Conservation (phyloP, 2,329 filamentous ascomycete species). For the Camptophora hylomeconis region DNA sequence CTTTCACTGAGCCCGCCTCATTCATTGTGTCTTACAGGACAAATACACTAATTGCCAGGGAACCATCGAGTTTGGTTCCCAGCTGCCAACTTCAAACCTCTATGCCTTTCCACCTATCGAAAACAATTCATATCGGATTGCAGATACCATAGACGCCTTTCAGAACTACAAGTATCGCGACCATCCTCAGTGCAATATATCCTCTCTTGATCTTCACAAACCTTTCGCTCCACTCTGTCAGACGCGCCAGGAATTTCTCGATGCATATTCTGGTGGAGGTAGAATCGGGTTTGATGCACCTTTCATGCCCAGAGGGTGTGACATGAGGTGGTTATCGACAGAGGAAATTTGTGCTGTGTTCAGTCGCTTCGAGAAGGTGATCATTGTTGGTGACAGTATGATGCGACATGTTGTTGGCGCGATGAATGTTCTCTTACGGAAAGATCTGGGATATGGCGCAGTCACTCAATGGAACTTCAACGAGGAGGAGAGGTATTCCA, state of each 20-base stretch:
- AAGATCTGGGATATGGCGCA: conserved; percentile 36
- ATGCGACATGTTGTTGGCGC: conserved; percentile 36
- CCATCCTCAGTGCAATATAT: conserved; percentile 27
- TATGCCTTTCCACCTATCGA: conserved; percentile 18
- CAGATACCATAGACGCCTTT: conserved; percentile 27
- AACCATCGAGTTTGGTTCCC: too few relatives aligned
- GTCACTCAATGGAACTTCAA: conserved; percentile 39
- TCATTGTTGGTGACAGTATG: conserved; percentile 38
- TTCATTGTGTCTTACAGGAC: too few relatives aligned
- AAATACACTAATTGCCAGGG: too few relatives aligned
- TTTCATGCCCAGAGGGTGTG: conserved; percentile 33
- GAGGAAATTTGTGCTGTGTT: conserved; percentile 34
- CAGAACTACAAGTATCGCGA: conserved; percentile 30
- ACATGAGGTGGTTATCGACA: conserved; percentile 36
- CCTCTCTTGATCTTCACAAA: conserved; percentile 31
- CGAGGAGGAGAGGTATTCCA: conserved; percentile 22
- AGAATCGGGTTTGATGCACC: conserved; percentile 33
- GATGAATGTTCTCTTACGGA: conserved; percentile 33
- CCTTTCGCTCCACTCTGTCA: conserved; percentile 26
- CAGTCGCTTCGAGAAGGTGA: conserved; percentile 32
- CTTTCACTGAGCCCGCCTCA: too few relatives aligned
- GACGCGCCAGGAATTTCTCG: conserved; percentile 25
- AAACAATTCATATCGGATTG: conserved; percentile 16
- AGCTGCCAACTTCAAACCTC: too few relatives aligned
- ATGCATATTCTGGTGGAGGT: conserved; percentile 31